Percentiles rank a stretch among this genome's conserved stretches.
Evolutionary conservation across 495 filamentous ascomycete species (phyloP).

Genomic region (Neurospora sp.): DNA sequence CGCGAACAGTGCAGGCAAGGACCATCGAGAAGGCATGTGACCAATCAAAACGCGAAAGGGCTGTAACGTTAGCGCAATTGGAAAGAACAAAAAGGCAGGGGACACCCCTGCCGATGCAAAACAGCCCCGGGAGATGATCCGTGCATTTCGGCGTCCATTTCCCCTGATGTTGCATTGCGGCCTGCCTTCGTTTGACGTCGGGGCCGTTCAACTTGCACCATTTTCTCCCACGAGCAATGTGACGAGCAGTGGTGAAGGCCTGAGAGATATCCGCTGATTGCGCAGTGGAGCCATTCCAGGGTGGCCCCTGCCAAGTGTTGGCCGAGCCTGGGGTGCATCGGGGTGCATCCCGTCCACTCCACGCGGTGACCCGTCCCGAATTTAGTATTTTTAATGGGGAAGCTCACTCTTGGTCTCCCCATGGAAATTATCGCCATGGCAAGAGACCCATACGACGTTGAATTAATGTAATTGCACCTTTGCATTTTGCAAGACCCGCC

Average conservation of each 20-base stretch:
- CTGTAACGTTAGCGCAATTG: not conserved
- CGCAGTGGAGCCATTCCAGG: not conserved
- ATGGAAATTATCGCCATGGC: not conserved
- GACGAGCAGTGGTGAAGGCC: not conserved
- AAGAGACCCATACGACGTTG: not conserved
- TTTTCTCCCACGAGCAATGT: not conserved
- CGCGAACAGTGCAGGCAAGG: not conserved
- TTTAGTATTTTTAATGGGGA: no score
- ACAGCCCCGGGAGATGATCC: not conserved
- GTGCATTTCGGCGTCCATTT: not conserved
- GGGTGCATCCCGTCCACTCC: not conserved
- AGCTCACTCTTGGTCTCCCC: not conserved
- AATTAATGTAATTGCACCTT: not conserved
- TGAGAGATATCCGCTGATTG: not conserved
- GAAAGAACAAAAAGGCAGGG: not conserved
- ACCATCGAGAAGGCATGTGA: not conserved
- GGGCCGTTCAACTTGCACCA: not conserved
- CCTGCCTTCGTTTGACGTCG: not conserved
- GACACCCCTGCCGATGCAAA: not conserved
- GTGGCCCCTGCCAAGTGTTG: not conserved
- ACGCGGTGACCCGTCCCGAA: not conserved
- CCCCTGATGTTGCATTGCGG: not conserved
- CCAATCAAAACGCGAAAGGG: not conserved
- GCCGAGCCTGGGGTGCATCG: not conserved
- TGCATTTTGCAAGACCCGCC: not conserved